Evolutionary conservation across 768 basidiomycete genomes (phyloP), one percentile per base, ranked within the genome.

Genomic region (Agrocybe pediades): DNA sequence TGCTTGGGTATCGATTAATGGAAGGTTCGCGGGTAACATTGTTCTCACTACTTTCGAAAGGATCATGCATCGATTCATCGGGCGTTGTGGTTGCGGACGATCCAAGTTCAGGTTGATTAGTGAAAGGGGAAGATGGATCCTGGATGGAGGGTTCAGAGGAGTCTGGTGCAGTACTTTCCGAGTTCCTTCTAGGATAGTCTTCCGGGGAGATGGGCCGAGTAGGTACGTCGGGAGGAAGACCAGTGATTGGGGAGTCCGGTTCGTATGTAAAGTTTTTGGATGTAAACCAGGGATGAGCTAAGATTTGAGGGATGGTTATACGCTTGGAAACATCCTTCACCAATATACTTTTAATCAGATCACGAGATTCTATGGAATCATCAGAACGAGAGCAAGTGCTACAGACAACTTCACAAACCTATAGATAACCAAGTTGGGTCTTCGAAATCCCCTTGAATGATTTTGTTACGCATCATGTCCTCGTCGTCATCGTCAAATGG

Each of bases 401-500:
- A 45, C 29, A 24, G 23, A n/a, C 39, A 30, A 21, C 11, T 29
- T 6, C 15, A 65, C 76, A 51, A 68, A 95, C 95, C 92, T 62
- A 79, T 71, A 24, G 92, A 91, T 16, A 98, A 76, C 95, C 95
- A 99, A 53, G 86, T 83, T 6, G 94, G 95, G 64, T 98, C 91
- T 57, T 96, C 92, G 65, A 90, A 98, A 41, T 88, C 85, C 15
- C 89, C 92, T 57, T 84, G 75, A 49, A 94, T 85, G 56, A 99
- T 90, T 69, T 90, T 88, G 48, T 78, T 74, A 56, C 87, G 87
- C 92, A 96, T 96, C 11, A 87, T 67, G 36, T 71, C 69, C 71
- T 94, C 92, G 66, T 95, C 87, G 53, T 95, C 94, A 60, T 95
- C 90, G 62, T 95, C 92, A 63, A 94, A 95, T 1, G 93, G 93